These are phyloP conservation scores for Beverwykella pulmonaria DNA, from an alignment of 495 filamentous ascomycete species.

Conservation along the genomic window DNA sequence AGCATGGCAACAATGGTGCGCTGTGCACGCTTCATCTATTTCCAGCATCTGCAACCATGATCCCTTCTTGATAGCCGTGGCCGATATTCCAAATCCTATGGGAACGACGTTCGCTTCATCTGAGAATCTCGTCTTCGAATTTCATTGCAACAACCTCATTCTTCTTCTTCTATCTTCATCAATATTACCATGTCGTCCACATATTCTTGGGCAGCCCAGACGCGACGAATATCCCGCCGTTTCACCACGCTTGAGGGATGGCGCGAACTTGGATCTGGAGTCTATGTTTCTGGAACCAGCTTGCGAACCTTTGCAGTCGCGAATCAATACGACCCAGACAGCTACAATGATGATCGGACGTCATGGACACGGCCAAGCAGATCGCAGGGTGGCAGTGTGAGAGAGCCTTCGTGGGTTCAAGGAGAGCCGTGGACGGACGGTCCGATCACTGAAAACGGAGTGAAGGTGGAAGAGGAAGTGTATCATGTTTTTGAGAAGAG, in stretches of 20 bases:
- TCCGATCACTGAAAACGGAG: background rate
- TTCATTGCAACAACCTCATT: too few species aligned
- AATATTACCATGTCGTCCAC: background rate
- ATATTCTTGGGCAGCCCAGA: background rate
- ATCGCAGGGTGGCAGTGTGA: background rate
- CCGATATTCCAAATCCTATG: too few species aligned
- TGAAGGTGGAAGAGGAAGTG: constrained; percentile 1
- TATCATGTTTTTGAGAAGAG: constrained; percentile 43
- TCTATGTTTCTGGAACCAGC: background rate
- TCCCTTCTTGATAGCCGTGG: too few species aligned
- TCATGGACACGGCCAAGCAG: constrained; percentile 9
- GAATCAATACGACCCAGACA: constrained; percentile 9
- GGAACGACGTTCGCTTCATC: background rate
- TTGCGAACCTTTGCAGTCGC: background rate
- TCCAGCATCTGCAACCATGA: too few species aligned
- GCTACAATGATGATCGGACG: constrained; percentile 9
- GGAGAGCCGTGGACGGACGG: background rate
- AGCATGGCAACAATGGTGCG: background rate
- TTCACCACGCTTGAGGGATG: constrained; percentile 17
- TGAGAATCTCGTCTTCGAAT: background rate
- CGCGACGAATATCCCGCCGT: constrained; percentile 9
- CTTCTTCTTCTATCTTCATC: too few species aligned
- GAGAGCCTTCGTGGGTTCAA: background rate
- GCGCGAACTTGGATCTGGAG: constrained; percentile 5
- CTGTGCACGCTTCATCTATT: too few species aligned